These are phyloP conservation scores for Berkeleyomyces basicola DNA, from an alignment of 2,329 filamentous ascomycete species.

Conservation along the genomic window DNA sequence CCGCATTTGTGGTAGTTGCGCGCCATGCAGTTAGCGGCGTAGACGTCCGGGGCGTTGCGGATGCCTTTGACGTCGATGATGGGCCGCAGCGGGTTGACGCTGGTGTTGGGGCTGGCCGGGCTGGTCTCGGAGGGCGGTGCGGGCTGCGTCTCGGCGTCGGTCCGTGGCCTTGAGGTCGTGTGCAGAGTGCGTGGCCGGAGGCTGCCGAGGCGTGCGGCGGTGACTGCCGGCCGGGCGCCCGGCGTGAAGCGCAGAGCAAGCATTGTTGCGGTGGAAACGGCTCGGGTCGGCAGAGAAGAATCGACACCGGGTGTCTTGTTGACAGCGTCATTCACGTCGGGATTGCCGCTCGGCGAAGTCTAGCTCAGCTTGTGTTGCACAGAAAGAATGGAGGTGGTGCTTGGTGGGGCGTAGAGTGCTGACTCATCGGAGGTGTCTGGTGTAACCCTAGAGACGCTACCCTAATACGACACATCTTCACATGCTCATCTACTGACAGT, in stretches of 20 bases:
- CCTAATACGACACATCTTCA: not conserved
- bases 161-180: not conserved
- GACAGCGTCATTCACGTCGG: not conserved
- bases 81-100: conserved; percentile 57
- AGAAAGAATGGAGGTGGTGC: not conserved
- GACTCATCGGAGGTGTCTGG: not conserved
- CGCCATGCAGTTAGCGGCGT: conserved; percentile 67
- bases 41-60: conserved; percentile 63
- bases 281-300: too few relatives aligned
- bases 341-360: not conserved
- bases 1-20: conserved; percentile 58
- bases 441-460: not conserved
- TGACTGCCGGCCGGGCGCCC: not conserved
- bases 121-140: not conserved
- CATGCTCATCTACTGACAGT: not conserved
- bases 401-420: not conserved
- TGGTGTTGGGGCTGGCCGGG: conserved; percentile 30
- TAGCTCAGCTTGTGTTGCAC: not conserved
- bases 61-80: conserved; percentile 78
- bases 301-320: not conserved
- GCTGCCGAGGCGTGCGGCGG: not conserved
- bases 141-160: not conserved
- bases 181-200: not conserved
- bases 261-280: not conserved
- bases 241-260: not conserved